Conservation (phyloP, 306 rosid genomes). For the Rosa rugosa region DNA sequence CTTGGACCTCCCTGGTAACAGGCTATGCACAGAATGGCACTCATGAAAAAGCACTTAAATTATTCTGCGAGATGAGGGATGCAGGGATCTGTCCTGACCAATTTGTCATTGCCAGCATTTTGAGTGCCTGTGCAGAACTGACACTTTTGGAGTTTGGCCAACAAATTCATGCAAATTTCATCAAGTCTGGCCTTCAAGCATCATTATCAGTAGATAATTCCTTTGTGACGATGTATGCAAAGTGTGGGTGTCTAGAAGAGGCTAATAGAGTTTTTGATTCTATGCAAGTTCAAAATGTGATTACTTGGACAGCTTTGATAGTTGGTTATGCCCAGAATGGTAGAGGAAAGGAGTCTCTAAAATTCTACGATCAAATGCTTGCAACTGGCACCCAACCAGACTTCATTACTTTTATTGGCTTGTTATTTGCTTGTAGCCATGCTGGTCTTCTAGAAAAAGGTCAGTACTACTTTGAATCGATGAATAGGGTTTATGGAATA, state of each 20-base stretch:
- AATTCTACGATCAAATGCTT: constrained; percentile 73
- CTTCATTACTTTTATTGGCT: constrained; percentile 78
- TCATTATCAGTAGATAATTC: constrained; percentile 71
- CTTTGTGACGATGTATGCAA: constrained; percentile 80
- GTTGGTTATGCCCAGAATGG: constrained; percentile 94
- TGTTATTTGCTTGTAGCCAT: constrained; percentile 93
- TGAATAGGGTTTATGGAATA: constrained; percentile 66
- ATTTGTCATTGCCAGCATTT: constrained; percentile 60
- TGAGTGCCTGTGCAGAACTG: constrained; percentile 81
- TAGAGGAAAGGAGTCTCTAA: constrained; percentile 69
- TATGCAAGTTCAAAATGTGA: constrained; percentile 59
- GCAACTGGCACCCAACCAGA: constrained; percentile 70
- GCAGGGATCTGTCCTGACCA: constrained; percentile 65
- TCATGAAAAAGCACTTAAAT: constrained; percentile 59
- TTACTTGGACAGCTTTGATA: constrained; percentile 89
- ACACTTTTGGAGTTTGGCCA: constrained; percentile 75
- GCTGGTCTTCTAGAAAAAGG: constrained; percentile 77
- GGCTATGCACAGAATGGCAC: constrained; percentile 72
- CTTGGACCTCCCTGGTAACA: constrained; percentile 90
- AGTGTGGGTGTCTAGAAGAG: constrained; percentile 87
- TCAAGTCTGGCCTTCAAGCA: constrained; percentile 57
- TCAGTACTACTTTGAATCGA: constrained; percentile 53
- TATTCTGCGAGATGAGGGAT: constrained; percentile 70
- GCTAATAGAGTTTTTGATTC: constrained; percentile 58
- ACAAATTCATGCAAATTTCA: constrained; percentile 70